A percentile compares a stretch with the other conserved stretches of the same genome.
These are phyloP conservation scores for Annona squamosa DNA, from an alignment of 164 flowering plant species.

Conservation along the genomic window DNA sequence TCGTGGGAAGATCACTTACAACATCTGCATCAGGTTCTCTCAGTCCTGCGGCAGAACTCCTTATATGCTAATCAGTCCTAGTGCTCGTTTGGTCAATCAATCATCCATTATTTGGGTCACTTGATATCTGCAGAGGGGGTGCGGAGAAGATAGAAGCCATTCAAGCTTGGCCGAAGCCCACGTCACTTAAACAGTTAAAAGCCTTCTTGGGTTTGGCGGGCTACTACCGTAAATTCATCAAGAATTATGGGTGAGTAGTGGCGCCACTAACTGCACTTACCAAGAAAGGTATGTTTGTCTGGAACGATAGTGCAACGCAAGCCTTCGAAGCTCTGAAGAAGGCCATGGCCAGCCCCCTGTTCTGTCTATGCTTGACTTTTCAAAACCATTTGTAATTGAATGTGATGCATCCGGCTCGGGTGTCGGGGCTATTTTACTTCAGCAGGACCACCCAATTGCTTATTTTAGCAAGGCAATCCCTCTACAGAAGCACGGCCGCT, in stretches of 20 bases:
- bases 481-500: background rate
- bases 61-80: conserved; percentile 8
- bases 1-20: background rate
- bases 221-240: conserved; percentile 11
- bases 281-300: conserved; percentile 4
- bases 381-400: background rate
- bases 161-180: conserved; percentile 6
- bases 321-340: conserved; percentile 3
- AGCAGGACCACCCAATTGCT: background rate
- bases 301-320: background rate
- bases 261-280: conserved; percentile 1
- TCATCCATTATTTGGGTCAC: conserved; percentile 15
- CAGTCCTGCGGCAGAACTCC: background rate
- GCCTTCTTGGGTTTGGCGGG: conserved; percentile 11
- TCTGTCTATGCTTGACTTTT: background rate
- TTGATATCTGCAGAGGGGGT: background rate
- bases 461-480: background rate
- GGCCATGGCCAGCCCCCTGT: background rate
- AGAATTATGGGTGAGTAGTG: background rate
- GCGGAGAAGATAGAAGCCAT: background rate
- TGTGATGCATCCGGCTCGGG: background rate
- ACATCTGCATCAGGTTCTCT: conserved; percentile 1
- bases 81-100: conserved; percentile 4
- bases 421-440: background rate
- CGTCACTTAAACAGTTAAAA: background rate